A percentile compares a stretch with the other conserved stretches of the same genome.
phyloP scores from a whole-genome alignment of 1,139 yeast genomes.

The Pichia sp. region DNA sequence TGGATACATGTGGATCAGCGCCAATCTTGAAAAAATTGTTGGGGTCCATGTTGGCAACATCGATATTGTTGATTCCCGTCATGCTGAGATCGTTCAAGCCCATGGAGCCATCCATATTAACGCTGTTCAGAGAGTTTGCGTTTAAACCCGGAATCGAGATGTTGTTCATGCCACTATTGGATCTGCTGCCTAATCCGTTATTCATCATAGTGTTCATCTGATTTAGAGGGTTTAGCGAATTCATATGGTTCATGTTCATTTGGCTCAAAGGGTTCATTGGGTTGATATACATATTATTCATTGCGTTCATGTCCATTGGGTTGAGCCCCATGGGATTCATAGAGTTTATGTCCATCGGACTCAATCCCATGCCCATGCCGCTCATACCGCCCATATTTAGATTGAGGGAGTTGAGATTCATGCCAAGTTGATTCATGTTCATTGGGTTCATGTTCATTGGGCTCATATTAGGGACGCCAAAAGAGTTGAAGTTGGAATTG shows the following conservation, averaged over 20 bases:
- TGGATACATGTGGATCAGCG: neutral
- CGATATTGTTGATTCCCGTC: neutral
- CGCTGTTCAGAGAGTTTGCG: neutral
- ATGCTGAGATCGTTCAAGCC: slow-evolving; percentile 1
- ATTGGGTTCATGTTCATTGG: neutral
- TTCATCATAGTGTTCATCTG: neutral
- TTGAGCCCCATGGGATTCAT: neutral
- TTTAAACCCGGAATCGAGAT: neutral
- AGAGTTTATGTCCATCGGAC: neutral
- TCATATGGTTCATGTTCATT: slow-evolving; percentile 4
- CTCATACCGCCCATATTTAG: too few species aligned
- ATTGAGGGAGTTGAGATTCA: neutral
- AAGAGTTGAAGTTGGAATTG: neutral
- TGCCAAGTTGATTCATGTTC: neutral
- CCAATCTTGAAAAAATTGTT: neutral
- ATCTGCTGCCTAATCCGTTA: slow-evolving; percentile 3
- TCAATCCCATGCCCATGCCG: neutral
- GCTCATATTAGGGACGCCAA: neutral
- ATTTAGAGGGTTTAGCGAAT: slow-evolving; percentile 7
- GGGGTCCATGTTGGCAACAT: neutral
- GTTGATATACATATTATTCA: neutral
- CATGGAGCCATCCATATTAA: neutral
- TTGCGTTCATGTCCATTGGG: neutral
- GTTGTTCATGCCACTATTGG: slow-evolving; percentile 7
- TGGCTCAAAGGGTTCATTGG: slow-evolving; percentile 1